Conservation (phyloP, 2,329 filamentous ascomycete species). For the Clathrospora elynae region DNA sequence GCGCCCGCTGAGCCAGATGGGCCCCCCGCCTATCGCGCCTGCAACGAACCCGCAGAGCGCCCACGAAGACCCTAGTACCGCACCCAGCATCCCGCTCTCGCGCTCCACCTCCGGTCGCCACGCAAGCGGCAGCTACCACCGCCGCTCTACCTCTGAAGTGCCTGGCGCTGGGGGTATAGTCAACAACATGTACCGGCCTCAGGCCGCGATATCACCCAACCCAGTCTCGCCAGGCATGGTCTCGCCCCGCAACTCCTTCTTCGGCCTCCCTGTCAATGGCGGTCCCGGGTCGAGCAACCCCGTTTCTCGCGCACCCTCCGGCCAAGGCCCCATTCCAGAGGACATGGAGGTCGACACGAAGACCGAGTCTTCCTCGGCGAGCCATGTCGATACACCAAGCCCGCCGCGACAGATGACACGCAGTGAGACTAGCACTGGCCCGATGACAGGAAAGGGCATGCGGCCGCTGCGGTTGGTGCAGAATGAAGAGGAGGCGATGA, state of each 20-base stretch:
- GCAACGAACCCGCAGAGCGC: slow-evolving; percentile 30
- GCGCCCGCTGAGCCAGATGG: slow-evolving; percentile 51
- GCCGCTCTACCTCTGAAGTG: slow-evolving; percentile 54
- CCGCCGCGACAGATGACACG: slow-evolving; percentile 65
- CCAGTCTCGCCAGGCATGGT: slow-evolving; percentile 55
- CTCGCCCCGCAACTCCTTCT: slow-evolving; percentile 47
- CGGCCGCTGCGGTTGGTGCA: slow-evolving; percentile 86
- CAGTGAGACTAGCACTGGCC: slow-evolving; percentile 40
- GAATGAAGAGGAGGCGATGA: slow-evolving; percentile 58
- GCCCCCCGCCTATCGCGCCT: slow-evolving; percentile 36
- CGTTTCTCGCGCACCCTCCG: slow-evolving; percentile 47
- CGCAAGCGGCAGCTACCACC: slow-evolving; percentile 46
- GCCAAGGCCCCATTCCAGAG: slow-evolving; percentile 38
- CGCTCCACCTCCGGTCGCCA: slow-evolving; percentile 58
- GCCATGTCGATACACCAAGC: slow-evolving; percentile 45
- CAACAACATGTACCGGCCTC: slow-evolving; percentile 83
- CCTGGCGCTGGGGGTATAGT: slow-evolving; percentile 73
- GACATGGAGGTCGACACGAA: slow-evolving; percentile 39
- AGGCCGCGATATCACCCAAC: slow-evolving; percentile 45
- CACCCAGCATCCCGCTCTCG: slow-evolving; percentile 75
- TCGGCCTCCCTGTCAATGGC: slow-evolving; percentile 47
- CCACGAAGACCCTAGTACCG: slow-evolving; percentile 69
- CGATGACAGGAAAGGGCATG: slow-evolving; percentile 69
- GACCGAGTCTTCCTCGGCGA: slow-evolving; percentile 30
- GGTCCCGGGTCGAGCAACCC: slow-evolving; percentile 50